These are phyloP conservation scores for Parmelia sp. DNA, from an alignment of 495 filamentous ascomycete species.

Conservation along the genomic window DNA sequence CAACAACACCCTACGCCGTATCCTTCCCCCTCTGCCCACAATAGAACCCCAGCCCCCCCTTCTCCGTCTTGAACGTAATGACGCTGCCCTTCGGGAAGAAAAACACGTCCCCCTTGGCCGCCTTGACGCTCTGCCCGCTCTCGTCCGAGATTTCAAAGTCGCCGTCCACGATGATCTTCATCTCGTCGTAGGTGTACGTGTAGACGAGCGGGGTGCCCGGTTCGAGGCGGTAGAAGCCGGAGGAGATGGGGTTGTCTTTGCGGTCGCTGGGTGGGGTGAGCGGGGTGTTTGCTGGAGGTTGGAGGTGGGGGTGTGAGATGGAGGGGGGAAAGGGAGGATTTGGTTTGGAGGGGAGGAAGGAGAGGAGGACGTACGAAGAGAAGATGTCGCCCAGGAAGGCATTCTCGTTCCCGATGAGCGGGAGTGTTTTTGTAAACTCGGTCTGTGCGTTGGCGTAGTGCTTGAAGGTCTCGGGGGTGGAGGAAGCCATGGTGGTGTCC, in stretches of 20 bases:
- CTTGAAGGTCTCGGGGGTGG: slow-evolving; percentile 33
- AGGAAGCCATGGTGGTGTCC: slow-evolving; percentile 15
- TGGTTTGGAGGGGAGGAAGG: not conserved
- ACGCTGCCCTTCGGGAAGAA: slow-evolving; percentile 71
- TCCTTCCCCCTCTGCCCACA: slow-evolving; percentile 37
- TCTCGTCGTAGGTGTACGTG: slow-evolving; percentile 70
- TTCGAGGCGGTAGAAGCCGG: slow-evolving; percentile 68
- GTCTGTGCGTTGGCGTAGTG: slow-evolving; percentile 57
- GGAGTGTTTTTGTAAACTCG: slow-evolving; percentile 53
- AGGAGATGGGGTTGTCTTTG: slow-evolving; percentile 49
- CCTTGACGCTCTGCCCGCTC: slow-evolving; percentile 49
- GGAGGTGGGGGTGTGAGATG: not conserved
- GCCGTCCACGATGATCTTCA: slow-evolving; percentile 76
- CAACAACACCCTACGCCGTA: slow-evolving; percentile 19
- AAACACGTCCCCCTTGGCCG: slow-evolving; percentile 66
- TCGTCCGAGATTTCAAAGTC: slow-evolving; percentile 58
- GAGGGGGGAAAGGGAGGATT: not conserved
- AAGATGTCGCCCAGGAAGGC: slow-evolving; percentile 63
- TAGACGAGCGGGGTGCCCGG: slow-evolving; percentile 69
- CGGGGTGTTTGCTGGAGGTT: not conserved
- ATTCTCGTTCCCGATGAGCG: slow-evolving; percentile 68
- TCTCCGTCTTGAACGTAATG: slow-evolving; percentile 67
- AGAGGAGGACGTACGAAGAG: slow-evolving; percentile 45
- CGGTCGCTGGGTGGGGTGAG: slow-evolving; percentile 46
- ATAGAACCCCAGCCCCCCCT: slow-evolving; percentile 67